phyloP scores from a whole-genome alignment of 768 basidiomycete genomes.

The Amanita molliuscula region DNA sequence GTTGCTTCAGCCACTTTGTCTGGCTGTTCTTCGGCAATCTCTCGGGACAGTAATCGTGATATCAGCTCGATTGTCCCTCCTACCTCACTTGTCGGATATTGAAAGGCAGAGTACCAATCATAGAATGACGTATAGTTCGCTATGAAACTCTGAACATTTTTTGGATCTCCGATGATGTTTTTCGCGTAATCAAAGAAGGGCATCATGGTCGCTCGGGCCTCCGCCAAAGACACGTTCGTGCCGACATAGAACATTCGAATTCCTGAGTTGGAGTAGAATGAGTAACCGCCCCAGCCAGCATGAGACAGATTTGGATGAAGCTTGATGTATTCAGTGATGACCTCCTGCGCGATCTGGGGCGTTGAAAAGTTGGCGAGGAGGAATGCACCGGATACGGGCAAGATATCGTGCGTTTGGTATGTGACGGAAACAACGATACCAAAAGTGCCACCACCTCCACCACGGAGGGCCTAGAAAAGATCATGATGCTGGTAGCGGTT shows the following conservation, averaged over 20 bases:
- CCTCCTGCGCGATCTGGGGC: conserved; percentile 15
- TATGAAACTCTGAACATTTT: neutral
- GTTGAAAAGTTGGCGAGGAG: conserved; percentile 23
- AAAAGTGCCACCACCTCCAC: conserved; percentile 25
- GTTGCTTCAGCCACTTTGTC: conserved; percentile 16
- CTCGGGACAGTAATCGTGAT: conserved; percentile 23
- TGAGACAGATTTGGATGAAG: conserved; percentile 27
- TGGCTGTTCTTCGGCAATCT: conserved; percentile 14
- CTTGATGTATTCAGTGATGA: conserved; percentile 24
- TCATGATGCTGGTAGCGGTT: conserved; percentile 31
- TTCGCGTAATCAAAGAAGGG: neutral
- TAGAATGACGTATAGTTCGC: conserved; percentile 17
- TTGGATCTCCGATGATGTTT: neutral
- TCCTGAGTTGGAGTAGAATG: conserved; percentile 8
- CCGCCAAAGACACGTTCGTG: neutral
- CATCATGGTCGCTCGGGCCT: neutral
- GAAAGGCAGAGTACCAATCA: conserved; percentile 11
- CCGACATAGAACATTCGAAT: neutral
- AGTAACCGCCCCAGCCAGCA: conserved; percentile 35
- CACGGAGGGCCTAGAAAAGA: conserved; percentile 35
- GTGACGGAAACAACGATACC: conserved; percentile 38
- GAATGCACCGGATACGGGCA: conserved; percentile 20
- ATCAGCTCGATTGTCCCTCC: conserved; percentile 19
- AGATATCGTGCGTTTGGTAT: conserved; percentile 29
- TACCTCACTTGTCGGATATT: conserved; percentile 8